These are phyloP conservation scores for Ligustrum vulgare DNA, from an alignment of 257 asterid species.

Conservation along the genomic window DNA sequence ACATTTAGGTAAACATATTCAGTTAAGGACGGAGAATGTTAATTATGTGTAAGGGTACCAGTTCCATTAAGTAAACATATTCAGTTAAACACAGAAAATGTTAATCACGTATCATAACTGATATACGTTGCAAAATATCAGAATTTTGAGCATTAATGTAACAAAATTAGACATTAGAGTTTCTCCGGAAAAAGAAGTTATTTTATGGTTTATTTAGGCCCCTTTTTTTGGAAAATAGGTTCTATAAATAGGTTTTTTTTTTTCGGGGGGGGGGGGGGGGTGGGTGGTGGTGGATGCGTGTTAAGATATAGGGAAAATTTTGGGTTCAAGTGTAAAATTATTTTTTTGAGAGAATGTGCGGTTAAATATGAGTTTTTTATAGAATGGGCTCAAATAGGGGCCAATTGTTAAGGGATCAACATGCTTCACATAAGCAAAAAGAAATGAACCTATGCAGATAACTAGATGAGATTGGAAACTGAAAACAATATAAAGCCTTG, in stretches of 20 bases:
- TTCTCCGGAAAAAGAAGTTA: not conserved
- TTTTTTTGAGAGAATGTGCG: too few relatives aligned
- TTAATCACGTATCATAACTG: not conserved
- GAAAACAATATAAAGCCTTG: not conserved
- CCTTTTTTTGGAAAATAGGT: too few relatives aligned
- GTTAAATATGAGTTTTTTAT: too few relatives aligned
- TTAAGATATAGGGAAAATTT: too few relatives aligned
- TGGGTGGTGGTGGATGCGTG: too few relatives aligned
- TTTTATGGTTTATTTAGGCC: not conserved
- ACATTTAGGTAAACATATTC: too few relatives aligned
- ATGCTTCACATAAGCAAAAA: not conserved
- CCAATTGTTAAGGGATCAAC: not conserved
- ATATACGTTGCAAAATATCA: not conserved
- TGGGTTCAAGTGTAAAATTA: too few relatives aligned
- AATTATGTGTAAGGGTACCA: constrained; percentile 94
- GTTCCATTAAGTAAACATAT: constrained; percentile 28
- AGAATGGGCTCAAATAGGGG: too few relatives aligned
- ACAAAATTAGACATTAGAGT: not conserved
- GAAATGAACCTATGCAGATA: not conserved
- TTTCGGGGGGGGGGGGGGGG: too few relatives aligned
- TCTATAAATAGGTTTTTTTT: too few relatives aligned
- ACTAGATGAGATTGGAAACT: not conserved
- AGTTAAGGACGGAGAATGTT: too few relatives aligned
- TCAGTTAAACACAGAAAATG: constrained; percentile 16
- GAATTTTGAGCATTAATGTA: not conserved